Base-by-base conservation (phyloP, 2,329 filamentous ascomycete genomes). In the Diplodia seriata region DNA sequence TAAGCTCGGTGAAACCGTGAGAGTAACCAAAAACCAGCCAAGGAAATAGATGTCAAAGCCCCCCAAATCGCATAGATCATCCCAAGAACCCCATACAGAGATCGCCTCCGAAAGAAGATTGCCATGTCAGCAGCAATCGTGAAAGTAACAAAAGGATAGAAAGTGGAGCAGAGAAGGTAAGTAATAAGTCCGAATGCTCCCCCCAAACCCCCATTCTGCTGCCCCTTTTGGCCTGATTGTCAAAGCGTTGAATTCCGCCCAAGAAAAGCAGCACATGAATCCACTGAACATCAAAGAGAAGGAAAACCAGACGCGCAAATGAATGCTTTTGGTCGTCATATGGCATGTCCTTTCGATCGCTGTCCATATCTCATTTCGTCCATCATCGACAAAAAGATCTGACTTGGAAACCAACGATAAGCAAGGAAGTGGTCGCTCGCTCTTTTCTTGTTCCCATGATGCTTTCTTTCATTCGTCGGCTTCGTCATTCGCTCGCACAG, bases 251-350 rank as follows among this genome's bases (percentile, higher is more conserved):
- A 38, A 33, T 14, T 26, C 29, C 59, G 11, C 20, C 31, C 31
- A 7, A 56, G 18, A 14, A 33, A 51, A 63, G 23, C 33, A 56
- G 12, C 36, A 20, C 12, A 36, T 62, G 57, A 62, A 47, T 36
- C 57, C 43, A 62, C 43, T 38, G 59, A 63, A 63, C 59, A 63
- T 63, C 59, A 63, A 63, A 63, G 56, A 40, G 36, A 61, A 38
- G 33, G 47, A 29, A 49, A 63, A 63, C 59, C 59, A 51, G 59
- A 63, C 59, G 59, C 59, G 59, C 59, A 63, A 51, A 51, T 51
- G 59, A 29, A 51, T 63, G 59, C 59, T 63, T 63, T 63, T 63
- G 59, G 20, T 63, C 59, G 59, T 63, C 59, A 51, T 63, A 49
- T 51, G 40, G 59, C 57, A 51, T 62, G 57, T 62, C 57, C 57